Evolutionary conservation across 768 basidiomycete genomes (phyloP).

Genomic region (Panellus pusillus): DNA sequence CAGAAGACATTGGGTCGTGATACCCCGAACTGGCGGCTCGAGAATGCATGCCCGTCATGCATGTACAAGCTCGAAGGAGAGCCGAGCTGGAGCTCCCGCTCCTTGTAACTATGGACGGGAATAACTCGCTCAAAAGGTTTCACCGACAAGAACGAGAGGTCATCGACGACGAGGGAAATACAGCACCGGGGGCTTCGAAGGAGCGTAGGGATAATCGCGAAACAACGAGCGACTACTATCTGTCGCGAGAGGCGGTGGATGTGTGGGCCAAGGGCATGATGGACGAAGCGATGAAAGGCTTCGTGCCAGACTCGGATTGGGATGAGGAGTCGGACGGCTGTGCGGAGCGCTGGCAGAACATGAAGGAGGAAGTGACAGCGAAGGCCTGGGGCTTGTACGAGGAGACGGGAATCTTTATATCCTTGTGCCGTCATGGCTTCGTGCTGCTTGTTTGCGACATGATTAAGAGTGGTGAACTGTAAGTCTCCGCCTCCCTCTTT

Average conservation of each 20-base stretch:
- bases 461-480: too few relatives aligned
- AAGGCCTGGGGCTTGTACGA: constrained; percentile 36
- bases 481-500: too few relatives aligned
- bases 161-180: constrained; percentile 20
- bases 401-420: constrained; percentile 38
- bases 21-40: constrained; percentile 31
- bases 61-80: constrained; percentile 35
- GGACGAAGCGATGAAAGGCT: background rate
- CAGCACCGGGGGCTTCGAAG: constrained; percentile 25
- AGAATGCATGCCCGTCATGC: constrained; percentile 38
- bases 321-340: too few relatives aligned
- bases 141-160: constrained; percentile 3
- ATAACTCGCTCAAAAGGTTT: too few relatives aligned
- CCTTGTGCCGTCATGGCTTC: constrained; percentile 34
- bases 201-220: constrained; percentile 28
- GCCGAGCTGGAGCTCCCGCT: constrained; percentile 23
- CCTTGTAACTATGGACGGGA: constrained; percentile 33
- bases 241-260: background rate
- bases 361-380: too few relatives aligned
- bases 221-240: constrained; percentile 5
- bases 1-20: constrained; percentile 26
- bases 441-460: too few relatives aligned
- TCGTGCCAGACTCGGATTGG: constrained; percentile 22
- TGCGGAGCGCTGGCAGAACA: too few relatives aligned
- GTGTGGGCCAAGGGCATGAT: constrained; percentile 9